Conservation (phyloP, 768 basidiomycete species). For the Mycena chlorophos region DNA sequence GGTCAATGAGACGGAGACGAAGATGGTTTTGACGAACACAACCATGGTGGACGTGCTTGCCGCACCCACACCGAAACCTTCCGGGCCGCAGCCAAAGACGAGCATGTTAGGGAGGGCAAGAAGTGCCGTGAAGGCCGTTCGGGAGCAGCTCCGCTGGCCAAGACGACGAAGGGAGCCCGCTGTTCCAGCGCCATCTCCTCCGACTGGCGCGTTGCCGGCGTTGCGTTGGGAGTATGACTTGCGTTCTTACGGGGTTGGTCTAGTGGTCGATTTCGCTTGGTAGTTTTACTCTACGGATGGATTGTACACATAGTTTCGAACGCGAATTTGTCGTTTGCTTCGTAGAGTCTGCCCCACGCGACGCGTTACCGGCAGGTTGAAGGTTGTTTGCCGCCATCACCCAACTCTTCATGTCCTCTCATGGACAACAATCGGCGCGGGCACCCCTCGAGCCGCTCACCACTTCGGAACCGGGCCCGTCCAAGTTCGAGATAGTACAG, state of each 20-base stretch:
- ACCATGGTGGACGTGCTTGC: too few relatives aligned
- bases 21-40: neutral
- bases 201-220: conserved; percentile 26
- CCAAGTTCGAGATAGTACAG: conserved; percentile 63
- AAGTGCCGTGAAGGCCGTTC: neutral
- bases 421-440: conserved; percentile 41
- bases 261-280: conserved; percentile 75
- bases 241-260: conserved; percentile 66
- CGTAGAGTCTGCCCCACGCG: too few relatives aligned
- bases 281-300: conserved; percentile 1
- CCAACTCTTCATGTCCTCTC: conserved; percentile 37
- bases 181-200: conserved; percentile 17
- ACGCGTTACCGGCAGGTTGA: too few relatives aligned
- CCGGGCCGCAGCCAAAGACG: neutral
- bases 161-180: neutral
- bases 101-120: neutral
- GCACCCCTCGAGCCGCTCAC: conserved; percentile 40
- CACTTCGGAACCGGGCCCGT: conserved; percentile 37
- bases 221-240: conserved; percentile 66
- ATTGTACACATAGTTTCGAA: neutral
- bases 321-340: neutral
- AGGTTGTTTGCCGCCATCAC: conserved; percentile 12
- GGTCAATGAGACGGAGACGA: conserved; percentile 5
- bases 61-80: neutral
- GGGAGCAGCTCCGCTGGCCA: neutral